These are phyloP conservation scores for Polyplosphaeria fusca DNA, from an alignment of 495 filamentous ascomycete genomes.

Conservation along the genomic window DNA sequence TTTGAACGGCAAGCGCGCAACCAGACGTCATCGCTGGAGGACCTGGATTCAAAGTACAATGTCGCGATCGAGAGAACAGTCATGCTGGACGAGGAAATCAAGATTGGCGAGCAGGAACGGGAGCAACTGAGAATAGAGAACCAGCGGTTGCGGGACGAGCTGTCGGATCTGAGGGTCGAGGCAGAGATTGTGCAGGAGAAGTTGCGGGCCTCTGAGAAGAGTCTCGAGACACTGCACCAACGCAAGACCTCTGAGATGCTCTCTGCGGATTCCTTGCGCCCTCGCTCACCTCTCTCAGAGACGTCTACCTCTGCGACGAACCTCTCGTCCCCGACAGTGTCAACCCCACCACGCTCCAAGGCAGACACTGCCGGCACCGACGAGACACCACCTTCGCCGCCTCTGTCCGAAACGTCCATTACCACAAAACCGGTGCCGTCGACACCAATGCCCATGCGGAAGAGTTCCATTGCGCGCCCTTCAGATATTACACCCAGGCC, in stretches of 20 bases:
- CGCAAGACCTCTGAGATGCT: constrained; percentile 50
- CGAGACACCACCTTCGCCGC: constrained; percentile 63
- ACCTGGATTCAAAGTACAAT: constrained; percentile 95
- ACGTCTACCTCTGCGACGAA: constrained; percentile 43
- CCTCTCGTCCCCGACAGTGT: constrained; percentile 43
- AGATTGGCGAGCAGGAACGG: constrained; percentile 82
- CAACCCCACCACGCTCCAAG: constrained; percentile 61
- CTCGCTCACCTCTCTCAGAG: constrained; percentile 49
- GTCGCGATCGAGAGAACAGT: constrained; percentile 86
- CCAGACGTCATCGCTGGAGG: constrained; percentile 90
- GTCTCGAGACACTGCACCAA: constrained; percentile 50
- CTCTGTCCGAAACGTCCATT: constrained; percentile 44
- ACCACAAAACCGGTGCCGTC: constrained; percentile 32
- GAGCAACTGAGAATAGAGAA: constrained; percentile 82
- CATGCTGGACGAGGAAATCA: constrained; percentile 92
- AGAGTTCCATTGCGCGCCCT: constrained; percentile 36
- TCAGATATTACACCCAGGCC: constrained; percentile 52
- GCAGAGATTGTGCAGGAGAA: constrained; percentile 93
- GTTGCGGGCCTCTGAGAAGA: constrained; percentile 63
- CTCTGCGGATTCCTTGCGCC: constrained; percentile 39
- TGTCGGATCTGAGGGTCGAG: constrained; percentile 89
- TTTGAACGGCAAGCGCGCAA: constrained; percentile 94
- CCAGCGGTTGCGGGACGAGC: constrained; percentile 82
- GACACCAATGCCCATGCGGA: constrained; percentile 46
- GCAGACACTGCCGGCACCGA: constrained; percentile 59